phyloP scores from a whole-genome alignment of 208 protist species.

The Trypanosoma caninum region DNA sequence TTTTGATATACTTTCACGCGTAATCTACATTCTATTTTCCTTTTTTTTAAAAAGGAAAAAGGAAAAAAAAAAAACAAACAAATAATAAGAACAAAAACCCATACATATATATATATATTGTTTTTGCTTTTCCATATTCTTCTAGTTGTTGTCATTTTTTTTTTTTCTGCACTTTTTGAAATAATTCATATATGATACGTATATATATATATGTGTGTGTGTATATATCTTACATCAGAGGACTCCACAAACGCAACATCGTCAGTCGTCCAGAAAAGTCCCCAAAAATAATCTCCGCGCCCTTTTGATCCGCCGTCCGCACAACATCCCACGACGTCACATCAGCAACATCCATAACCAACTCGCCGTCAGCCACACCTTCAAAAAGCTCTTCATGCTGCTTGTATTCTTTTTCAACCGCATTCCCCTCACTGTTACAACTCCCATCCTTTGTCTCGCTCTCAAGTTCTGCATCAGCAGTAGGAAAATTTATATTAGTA shows the following conservation, averaged over 20 bases:
- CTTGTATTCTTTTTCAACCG: too few species aligned
- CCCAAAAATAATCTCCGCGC: slow-evolving; percentile 47
- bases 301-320: background rate
- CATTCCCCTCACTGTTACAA: too few species aligned
- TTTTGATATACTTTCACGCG: too few species aligned
- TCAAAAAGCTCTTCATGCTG: slow-evolving; percentile 19
- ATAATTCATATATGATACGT: background rate
- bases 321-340: slow-evolving; percentile 26
- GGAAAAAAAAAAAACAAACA: slow-evolving; percentile 1
- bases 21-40: too few species aligned
- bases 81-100: background rate
- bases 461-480: too few species aligned
- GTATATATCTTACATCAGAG: slow-evolving; percentile 15
- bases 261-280: slow-evolving; percentile 49
- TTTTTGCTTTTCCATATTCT: background rate
- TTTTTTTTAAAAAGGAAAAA: slow-evolving; percentile 9
- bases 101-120: background rate
- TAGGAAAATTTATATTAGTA: background rate
- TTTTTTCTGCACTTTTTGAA: background rate
- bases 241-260: slow-evolving; percentile 52
- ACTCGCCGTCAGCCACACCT: slow-evolving; percentile 28
- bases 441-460: too few species aligned
- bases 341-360: slow-evolving; percentile 12
- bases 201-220: background rate
- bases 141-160: background rate